These are phyloP conservation scores for Wickerhamiella azyma DNA, from an alignment of 805 yeast species.

Conservation along the genomic window DNA sequence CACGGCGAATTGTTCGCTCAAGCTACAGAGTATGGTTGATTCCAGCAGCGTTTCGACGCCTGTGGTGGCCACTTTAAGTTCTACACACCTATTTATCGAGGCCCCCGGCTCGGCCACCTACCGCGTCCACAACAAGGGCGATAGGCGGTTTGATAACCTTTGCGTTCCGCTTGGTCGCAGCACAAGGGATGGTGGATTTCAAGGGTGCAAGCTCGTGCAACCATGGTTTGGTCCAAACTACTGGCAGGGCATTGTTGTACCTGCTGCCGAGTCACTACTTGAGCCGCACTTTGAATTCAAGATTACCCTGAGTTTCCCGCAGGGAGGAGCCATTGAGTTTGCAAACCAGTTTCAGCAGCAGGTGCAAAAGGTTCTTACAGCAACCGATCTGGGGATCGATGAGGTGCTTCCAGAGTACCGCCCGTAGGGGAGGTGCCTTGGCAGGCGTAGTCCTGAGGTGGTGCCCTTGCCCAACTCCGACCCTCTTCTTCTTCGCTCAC, in stretches of 20 bases:
- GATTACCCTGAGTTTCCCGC: slow-evolving; percentile 17
- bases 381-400: slow-evolving; percentile 14
- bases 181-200: slow-evolving; percentile 11
- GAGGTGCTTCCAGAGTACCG: slow-evolving; percentile 14
- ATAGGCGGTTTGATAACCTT: slow-evolving; percentile 18
- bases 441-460: too few species aligned
- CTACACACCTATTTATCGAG: slow-evolving; percentile 14
- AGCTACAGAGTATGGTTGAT: slow-evolving; percentile 10
- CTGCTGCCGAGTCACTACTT: slow-evolving; percentile 15
- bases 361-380: slow-evolving; percentile 12
- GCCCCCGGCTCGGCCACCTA: slow-evolving; percentile 14
- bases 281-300: slow-evolving; percentile 21
- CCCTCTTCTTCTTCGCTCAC: too few species aligned
- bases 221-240: slow-evolving; percentile 29
- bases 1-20: background rate
- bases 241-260: slow-evolving; percentile 20
- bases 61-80: slow-evolving; percentile 14
- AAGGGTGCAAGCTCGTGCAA: slow-evolving; percentile 18
- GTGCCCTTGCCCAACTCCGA: too few species aligned
- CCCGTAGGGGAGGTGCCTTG: slow-evolving; percentile 1
- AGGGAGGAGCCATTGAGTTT: slow-evolving; percentile 25
- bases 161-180: slow-evolving; percentile 16
- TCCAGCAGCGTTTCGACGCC: slow-evolving; percentile 2
- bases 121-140: slow-evolving; percentile 21
- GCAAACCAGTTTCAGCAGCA: slow-evolving; percentile 9